Evolutionary conservation across 768 basidiomycete genomes (phyloP).

Genomic region (Melanogaster broomeanus): DNA sequence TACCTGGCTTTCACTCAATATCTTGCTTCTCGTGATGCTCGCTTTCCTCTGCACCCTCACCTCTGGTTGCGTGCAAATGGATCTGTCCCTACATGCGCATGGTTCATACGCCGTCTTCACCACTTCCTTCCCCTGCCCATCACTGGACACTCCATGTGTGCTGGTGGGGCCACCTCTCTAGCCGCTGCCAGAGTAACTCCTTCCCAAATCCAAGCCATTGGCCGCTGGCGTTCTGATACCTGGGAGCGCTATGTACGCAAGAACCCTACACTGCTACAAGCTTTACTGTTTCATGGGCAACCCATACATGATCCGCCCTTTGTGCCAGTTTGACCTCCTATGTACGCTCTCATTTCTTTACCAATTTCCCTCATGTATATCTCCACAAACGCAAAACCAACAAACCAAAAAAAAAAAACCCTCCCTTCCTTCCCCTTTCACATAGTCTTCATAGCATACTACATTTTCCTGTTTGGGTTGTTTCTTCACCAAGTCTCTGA

Average conservation of each 20-base stretch:
- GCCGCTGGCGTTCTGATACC: constrained; percentile 40
- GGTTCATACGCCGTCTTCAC: constrained; percentile 35
- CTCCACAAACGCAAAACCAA: too few species aligned
- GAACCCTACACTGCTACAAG: constrained; percentile 35
- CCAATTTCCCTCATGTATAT: too few species aligned
- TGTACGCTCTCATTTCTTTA: neutral
- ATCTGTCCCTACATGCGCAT: constrained; percentile 31
- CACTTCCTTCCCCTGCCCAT: neutral
- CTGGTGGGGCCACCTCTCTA: constrained; percentile 43
- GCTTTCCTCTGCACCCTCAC: constrained; percentile 25
- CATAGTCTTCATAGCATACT: too few species aligned
- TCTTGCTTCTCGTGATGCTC: constrained; percentile 22
- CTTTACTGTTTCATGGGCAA: constrained; percentile 15
- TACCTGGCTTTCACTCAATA: constrained; percentile 19
- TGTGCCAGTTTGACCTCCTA: neutral
- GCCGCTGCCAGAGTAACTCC: constrained; percentile 32
- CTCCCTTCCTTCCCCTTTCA: too few species aligned
- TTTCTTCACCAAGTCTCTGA: too few species aligned
- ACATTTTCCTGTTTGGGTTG: too few species aligned
- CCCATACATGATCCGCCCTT: neutral
- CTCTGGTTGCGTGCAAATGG: constrained; percentile 38
- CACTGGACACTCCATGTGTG: constrained; percentile 34
- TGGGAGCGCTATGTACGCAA: constrained; percentile 41
- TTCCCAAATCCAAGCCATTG: constrained; percentile 36
- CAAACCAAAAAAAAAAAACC: too few species aligned